Conservation (phyloP, 345 rosid genomes). For the Anacardium occidentale region DNA sequence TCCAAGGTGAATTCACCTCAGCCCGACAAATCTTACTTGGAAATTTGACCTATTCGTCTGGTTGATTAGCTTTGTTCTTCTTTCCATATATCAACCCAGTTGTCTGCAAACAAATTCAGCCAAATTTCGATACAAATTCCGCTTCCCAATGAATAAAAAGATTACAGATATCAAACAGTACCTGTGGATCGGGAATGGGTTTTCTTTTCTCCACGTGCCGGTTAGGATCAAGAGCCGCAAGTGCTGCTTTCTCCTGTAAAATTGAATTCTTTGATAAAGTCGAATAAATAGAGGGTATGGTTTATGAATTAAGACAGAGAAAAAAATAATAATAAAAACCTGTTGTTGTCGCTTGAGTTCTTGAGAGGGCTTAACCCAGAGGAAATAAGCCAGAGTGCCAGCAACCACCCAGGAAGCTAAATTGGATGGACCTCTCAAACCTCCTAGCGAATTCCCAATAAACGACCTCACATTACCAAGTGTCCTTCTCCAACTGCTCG, state of each 20-base stretch:
- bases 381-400: constrained; percentile 84
- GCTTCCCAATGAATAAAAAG: neutral
- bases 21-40: constrained; percentile 17
- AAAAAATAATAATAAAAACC: constrained; percentile 32
- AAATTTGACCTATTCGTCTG: constrained; percentile 20
- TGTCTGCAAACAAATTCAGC: constrained; percentile 37
- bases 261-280: neutral
- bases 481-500: constrained; percentile 62
- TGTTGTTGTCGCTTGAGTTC: constrained; percentile 81
- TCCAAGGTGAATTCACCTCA: constrained; percentile 1
- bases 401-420: constrained; percentile 92
- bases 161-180: constrained; percentile 10
- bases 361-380: constrained; percentile 91
- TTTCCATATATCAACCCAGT: constrained; percentile 70
- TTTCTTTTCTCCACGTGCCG: constrained; percentile 67
- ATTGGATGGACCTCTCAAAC: constrained; percentile 68
- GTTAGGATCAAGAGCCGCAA: constrained; percentile 67
- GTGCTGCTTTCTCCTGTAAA: constrained; percentile 66
- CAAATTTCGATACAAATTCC: neutral
- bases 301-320: neutral
- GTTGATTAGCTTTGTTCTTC: constrained; percentile 42
- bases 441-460: constrained; percentile 77
- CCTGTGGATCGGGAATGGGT: constrained; percentile 92
- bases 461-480: constrained; percentile 68
- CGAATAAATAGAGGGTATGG: neutral